Base-by-base conservation (phyloP, 106 monocot species). In the Acorus calamus region DNA sequence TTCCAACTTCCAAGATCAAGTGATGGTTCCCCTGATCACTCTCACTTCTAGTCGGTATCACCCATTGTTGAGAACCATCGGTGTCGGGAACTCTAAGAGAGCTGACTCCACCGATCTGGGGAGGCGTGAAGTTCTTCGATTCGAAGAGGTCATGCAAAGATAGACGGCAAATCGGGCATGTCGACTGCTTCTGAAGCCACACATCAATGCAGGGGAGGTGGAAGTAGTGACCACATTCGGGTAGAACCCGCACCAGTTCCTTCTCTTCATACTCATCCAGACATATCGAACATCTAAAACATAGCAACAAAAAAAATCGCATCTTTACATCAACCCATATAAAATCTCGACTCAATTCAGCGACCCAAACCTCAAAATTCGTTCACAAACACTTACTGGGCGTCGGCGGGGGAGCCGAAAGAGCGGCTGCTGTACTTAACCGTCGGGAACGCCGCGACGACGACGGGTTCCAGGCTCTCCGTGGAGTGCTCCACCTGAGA, bases 401-500 rank as follows among this genome's bases (percentile, higher is more conserved):
- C 71, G 70, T 88, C 88, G 62, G 81, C 84, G 48, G 52, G 73
- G 12, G 80, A 75, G 62, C 53, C 44, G 66, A 71, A 80, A 50
- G 70, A 9, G 52, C 76, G 80, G 11, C 55, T 64, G 49, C 58
- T 71, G 60, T 78, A 84, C 67, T 81, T 81, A 43, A 84, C 64
- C 3, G 78, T 73, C 2, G 88, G 84, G 62, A 88, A 78, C 51
- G 78, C 69, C 53, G 84, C 77, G 49, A 88, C 67, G 4, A 73
- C 66, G 13, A 81, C 66, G 4, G 78, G 81, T 57, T 88, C 81
- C 60, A 88, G 66, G n/a, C 81, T 76, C 58, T 47, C 50, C 44
- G 65, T 42, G 9, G 67, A 14, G 11, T 69, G 68, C 51, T 85
- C 81, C 43, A 44, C 47, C 78, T 85, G 73, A 41, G 43, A 46